Percentiles rank a stretch among this genome's conserved stretches.
These are phyloP conservation scores for Puccinia hordei DNA, from an alignment of 1,284 basidiomycete species.

Conservation along the genomic window DNA sequence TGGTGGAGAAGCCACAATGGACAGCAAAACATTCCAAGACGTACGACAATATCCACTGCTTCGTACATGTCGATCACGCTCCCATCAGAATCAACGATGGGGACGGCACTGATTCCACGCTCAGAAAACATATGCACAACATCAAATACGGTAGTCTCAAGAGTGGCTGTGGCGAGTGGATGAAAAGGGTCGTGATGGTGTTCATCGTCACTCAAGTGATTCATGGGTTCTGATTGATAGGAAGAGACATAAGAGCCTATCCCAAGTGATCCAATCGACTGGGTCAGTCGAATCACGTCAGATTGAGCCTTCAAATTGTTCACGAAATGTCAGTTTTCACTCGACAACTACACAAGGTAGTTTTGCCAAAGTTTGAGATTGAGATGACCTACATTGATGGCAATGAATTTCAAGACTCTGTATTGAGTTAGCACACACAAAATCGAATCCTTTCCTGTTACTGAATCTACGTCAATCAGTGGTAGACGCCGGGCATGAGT, in stretches of 20 bases:
- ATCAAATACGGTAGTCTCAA: constrained; percentile 91
- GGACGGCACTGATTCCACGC: constrained; percentile 91
- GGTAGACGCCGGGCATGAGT: constrained; percentile 94
- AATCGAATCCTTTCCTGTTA: constrained; percentile 92
- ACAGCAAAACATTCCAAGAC: constrained; percentile 58
- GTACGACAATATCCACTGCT: constrained; percentile 96
- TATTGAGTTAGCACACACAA: constrained; percentile 97
- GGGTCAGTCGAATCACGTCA: constrained; percentile 70
- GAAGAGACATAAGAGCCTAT: constrained; percentile 87
- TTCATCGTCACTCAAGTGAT: constrained; percentile 32
- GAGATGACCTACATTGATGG: constrained; percentile 76
- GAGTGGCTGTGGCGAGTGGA: constrained; percentile 87
- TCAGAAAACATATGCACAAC: constrained; percentile 99
- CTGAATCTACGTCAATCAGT: constrained; percentile 86
- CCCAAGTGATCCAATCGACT: constrained; percentile 78
- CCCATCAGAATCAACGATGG: constrained; percentile 89
- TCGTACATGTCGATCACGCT: constrained; percentile 96
- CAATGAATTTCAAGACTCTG: constrained; percentile 94
- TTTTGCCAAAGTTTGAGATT: not conserved
- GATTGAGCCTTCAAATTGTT: constrained; percentile 69
- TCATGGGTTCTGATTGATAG: constrained; percentile 52
- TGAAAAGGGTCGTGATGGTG: constrained; percentile 66
- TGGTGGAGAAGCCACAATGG: not conserved
- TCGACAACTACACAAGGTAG: too few relatives aligned
- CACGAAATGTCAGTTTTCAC: constrained; percentile 14